Evolutionary conservation across 148 eudicot genomes (phyloP), one percentile per base, ranked within the genome.

Genomic region (Camellia granthamiana): DNA sequence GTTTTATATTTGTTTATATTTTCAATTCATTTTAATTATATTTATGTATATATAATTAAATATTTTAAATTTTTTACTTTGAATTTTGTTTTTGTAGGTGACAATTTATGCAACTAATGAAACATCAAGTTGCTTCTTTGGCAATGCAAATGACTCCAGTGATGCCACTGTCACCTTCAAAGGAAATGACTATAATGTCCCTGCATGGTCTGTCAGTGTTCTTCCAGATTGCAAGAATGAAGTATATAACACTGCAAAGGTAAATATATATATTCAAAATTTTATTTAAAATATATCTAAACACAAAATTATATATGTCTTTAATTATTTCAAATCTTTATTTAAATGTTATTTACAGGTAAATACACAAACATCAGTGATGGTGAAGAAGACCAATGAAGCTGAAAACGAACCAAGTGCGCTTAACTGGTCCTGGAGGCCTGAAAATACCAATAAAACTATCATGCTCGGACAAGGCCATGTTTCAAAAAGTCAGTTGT

Each of bases 191-290:
- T 78, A 74, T 49, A 78, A 54, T 3, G 78, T 91, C 21, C 94
- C 94, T 3, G 94, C 94, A 30, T 91, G 92, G 92, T 91, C 94
- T 11, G 91, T 91, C 6, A 91, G 91, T 51, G 79, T 91, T 72
- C 84, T 90, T 4, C 85, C 88, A 0, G 89, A 88, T 73, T 90
- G 94, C 73, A 74, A 85, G 43, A 76, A 47, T 9, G 94, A 81
- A 80, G 84, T 69, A 1, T 90, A 84, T 78, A 91, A 91, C 85
- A 90, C 92, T 0, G 94, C 94, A 19, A 90, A 87, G 91, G 94
- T 89, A 74, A 12, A 66, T 4, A 14, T n/a, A 46, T 9, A 54
- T 38, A 72, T 72, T 11, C 30, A 23, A 23, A 23, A 23, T 23
- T 23, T 23, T 23, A 23, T 0, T 23, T 23, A 23, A 23, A 23